These are phyloP conservation scores for Pseudocercospora musae DNA, from an alignment of 2,329 filamentous ascomycete species.

Conservation along the genomic window DNA sequence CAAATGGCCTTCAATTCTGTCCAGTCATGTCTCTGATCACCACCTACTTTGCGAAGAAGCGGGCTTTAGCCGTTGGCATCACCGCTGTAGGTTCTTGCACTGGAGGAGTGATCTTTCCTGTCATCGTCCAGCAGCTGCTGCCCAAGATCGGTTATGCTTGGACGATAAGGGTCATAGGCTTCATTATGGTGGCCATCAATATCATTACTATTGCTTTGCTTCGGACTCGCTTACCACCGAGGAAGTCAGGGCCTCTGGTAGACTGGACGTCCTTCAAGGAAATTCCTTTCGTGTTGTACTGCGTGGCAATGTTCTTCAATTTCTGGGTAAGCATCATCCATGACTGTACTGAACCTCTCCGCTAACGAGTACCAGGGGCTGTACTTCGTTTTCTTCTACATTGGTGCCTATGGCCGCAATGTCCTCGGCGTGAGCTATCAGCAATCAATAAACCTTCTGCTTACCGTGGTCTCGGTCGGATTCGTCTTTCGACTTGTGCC, in stretches of 20 bases:
- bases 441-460: conserved; percentile 53
- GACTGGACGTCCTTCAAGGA: conserved; percentile 43
- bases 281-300: conserved; percentile 41
- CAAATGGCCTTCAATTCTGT: conserved; percentile 62
- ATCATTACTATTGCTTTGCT: conserved; percentile 30
- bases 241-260: conserved; percentile 42
- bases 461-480: conserved; percentile 57
- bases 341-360: not conserved
- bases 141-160: conserved; percentile 53
- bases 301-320: conserved; percentile 49
- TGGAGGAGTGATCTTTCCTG: conserved; percentile 54
- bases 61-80: conserved; percentile 58
- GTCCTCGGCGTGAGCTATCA: conserved; percentile 45
- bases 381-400: conserved; percentile 48
- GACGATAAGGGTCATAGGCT: conserved; percentile 53
- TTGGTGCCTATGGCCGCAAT: conserved; percentile 39
- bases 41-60: conserved; percentile 60
- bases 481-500: conserved; percentile 54
- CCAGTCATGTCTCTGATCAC: conserved; percentile 62
- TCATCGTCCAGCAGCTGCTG: conserved; percentile 51
- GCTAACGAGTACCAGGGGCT: conserved; percentile 21
- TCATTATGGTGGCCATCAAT: conserved; percentile 39
- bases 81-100: conserved; percentile 58
- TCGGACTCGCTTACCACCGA: conserved; percentile 42
- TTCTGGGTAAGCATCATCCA: conserved; percentile 30